These are phyloP conservation scores for Nitzschia palea DNA, from an alignment of 108 stramenopile genomes.

Conservation along the genomic window DNA sequence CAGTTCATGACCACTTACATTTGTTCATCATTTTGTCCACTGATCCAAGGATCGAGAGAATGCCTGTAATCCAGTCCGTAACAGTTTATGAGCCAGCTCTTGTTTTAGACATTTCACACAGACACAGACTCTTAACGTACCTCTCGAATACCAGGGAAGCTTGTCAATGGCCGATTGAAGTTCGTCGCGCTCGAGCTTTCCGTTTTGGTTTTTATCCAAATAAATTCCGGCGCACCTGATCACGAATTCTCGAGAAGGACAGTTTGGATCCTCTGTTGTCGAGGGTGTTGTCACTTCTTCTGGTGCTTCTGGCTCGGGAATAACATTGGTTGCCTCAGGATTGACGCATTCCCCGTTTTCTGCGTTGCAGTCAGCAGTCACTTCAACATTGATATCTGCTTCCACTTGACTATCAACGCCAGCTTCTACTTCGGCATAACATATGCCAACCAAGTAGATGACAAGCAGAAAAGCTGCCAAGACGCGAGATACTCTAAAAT, in stretches of 20 bases:
- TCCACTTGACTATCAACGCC: not conserved
- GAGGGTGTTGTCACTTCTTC: constrained; percentile 12
- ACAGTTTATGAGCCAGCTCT: too few relatives aligned
- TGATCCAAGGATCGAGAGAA: constrained; percentile 47
- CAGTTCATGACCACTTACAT: constrained; percentile 31
- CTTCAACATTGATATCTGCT: not conserved
- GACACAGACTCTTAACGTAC: constrained; percentile 3
- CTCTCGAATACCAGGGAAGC: constrained; percentile 64
- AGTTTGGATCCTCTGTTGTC: constrained; percentile 51
- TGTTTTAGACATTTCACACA: too few relatives aligned
- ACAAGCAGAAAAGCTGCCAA: not conserved
- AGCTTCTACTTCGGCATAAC: not conserved
- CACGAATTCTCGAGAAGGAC: constrained; percentile 74
- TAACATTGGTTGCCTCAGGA: constrained; percentile 13
- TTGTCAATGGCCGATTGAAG: constrained; percentile 63
- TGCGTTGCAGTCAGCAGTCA: not conserved
- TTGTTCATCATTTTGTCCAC: constrained; percentile 63
- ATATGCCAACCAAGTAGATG: not conserved
- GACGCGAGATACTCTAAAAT: not conserved
- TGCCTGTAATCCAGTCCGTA: not conserved
- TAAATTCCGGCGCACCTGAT: constrained; percentile 75
- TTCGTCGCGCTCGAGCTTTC: constrained; percentile 68
- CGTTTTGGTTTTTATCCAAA: constrained; percentile 76
- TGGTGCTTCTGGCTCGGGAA: not conserved
- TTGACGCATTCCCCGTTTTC: constrained; percentile 25